Conservation (phyloP, 192 early-diverging fungal genomes). For the Rhizophlyctis rosea region DNA sequence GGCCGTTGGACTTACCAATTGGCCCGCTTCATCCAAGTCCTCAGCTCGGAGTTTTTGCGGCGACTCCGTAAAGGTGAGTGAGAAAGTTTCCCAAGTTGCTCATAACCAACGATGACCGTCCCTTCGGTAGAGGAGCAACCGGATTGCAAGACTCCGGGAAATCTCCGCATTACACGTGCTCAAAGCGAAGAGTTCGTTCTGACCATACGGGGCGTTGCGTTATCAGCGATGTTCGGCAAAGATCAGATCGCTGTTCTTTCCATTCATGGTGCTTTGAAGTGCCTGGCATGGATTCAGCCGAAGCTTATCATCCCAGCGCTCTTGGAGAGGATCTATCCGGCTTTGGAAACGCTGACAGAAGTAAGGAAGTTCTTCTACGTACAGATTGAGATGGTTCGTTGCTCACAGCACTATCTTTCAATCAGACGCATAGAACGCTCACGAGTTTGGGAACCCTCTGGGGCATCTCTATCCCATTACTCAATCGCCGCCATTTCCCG, state of each 20-base stretch:
- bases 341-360: constrained; percentile 79
- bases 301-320: constrained; percentile 74
- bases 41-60: constrained; percentile 67
- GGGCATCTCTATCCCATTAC: constrained; percentile 65
- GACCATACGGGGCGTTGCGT: constrained; percentile 56
- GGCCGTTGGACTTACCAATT: constrained; percentile 80
- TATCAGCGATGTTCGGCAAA: constrained; percentile 72
- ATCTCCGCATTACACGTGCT: constrained; percentile 55
- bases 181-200: constrained; percentile 61
- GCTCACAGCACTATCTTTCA: background rate
- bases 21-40: constrained; percentile 63
- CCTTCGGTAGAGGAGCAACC: constrained; percentile 47
- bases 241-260: constrained; percentile 58
- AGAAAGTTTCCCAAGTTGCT: constrained; percentile 36
- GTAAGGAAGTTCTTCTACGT: no score
- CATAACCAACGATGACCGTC: no score
- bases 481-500: constrained; percentile 73
- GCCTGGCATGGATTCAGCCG: constrained; percentile 76
- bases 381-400: background rate
- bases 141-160: constrained; percentile 61
- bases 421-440: constrained; percentile 76
- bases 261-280: constrained; percentile 62
- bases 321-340: constrained; percentile 81
- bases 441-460: constrained; percentile 75
- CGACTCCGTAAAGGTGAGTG: constrained; percentile 37